A percentile compares a stretch with the other conserved stretches of the same genome.
Evolutionary conservation across 2,329 filamentous ascomycete species (phyloP).

Genomic region (Aspergillus fructus): DNA sequence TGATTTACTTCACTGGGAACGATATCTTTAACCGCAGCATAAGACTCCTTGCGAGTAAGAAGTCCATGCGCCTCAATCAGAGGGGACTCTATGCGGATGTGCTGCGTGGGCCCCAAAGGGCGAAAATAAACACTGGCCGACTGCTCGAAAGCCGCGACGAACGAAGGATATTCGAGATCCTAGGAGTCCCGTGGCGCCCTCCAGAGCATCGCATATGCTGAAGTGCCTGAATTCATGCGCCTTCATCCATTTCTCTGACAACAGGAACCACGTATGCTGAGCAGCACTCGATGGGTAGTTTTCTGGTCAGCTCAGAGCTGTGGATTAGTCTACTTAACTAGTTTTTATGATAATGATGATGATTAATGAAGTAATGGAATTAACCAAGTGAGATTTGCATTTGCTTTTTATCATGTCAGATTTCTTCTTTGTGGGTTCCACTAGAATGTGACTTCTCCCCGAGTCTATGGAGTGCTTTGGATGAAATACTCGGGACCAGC

Average conservation of each 20-base stretch:
- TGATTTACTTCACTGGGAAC: constrained; percentile 96
- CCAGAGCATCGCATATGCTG: constrained; percentile 75
- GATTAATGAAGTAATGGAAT: neutral
- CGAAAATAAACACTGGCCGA: constrained; percentile 17
- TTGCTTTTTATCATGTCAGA: neutral
- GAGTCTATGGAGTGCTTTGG: too few relatives aligned
- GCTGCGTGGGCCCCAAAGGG: constrained; percentile 17
- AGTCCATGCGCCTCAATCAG: constrained; percentile 83
- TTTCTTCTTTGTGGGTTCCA: neutral
- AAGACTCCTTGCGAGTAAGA: constrained; percentile 73
- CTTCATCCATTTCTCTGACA: neutral
- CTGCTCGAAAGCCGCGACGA: constrained; percentile 21
- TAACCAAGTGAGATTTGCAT: neutral
- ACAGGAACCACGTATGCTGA: neutral
- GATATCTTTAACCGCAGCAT: constrained; percentile 92
- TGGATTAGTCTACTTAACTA: too few relatives aligned
- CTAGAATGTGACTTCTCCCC: too few relatives aligned
- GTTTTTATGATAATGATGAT: neutral
- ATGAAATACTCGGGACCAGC: neutral
- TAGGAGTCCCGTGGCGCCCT: constrained; percentile 61
- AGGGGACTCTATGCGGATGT: constrained; percentile 73
- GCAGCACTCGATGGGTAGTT: neutral
- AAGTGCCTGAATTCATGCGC: constrained; percentile 21
- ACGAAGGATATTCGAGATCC: constrained; percentile 18
- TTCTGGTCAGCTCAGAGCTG: neutral